These are phyloP conservation scores for Diaporthe sp. DNA, from an alignment of 2,329 filamentous ascomycete genomes.

Conservation along the genomic window DNA sequence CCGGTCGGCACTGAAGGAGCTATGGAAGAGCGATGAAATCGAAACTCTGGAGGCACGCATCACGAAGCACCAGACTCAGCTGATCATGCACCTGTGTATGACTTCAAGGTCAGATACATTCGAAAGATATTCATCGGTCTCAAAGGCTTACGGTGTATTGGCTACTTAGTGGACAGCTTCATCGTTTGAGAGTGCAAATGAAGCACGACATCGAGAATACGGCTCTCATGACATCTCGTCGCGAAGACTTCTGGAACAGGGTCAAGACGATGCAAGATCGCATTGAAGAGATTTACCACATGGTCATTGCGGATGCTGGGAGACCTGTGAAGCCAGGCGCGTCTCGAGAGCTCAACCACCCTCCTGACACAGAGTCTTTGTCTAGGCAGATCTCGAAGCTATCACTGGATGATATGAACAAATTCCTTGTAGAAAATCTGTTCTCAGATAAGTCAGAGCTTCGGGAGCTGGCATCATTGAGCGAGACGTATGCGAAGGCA, in stretches of 20 bases:
- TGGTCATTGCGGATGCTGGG: not conserved
- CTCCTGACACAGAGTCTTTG: not conserved
- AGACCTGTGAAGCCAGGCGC: no score
- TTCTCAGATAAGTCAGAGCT: not conserved
- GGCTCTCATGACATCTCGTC: not conserved
- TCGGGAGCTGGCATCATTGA: not conserved
- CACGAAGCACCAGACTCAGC: not conserved
- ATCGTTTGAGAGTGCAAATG: not conserved
- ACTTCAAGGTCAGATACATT: not conserved
- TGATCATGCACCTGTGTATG: not conserved
- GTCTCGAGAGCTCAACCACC: not conserved
- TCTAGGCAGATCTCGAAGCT: not conserved
- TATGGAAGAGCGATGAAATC: not conserved
- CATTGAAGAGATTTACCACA: not conserved
- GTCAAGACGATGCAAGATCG: not conserved
- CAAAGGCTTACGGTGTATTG: not conserved
- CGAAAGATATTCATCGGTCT: no score
- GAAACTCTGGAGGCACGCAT: slow-evolving; percentile 7
- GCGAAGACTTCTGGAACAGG: not conserved
- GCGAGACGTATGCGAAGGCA: not conserved
- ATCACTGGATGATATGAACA: not conserved
- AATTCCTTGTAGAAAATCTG: not conserved
- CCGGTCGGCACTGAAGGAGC: not conserved
- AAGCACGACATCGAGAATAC: not conserved
- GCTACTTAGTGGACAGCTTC: not conserved